Evolutionary conservation across 805 yeast genomes (phyloP).

Genomic region (Candida saitoana): DNA sequence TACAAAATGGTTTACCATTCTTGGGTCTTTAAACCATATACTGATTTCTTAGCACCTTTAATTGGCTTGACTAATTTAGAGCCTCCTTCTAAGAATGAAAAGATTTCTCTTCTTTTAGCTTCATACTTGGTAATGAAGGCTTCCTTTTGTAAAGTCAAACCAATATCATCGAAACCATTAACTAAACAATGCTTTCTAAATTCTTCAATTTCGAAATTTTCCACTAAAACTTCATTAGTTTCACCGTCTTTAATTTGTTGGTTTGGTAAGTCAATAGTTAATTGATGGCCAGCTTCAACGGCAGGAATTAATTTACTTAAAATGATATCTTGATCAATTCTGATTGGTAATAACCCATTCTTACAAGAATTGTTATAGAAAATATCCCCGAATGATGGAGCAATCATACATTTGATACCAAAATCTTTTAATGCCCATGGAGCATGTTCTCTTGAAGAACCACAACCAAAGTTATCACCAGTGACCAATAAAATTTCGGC

Average conservation of each 20-base stretch:
- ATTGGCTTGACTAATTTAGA: constrained; percentile 63
- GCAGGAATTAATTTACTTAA: constrained; percentile 68
- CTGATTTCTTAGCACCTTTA: constrained; percentile 63
- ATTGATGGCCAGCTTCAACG: constrained; percentile 66
- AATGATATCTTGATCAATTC: constrained; percentile 79
- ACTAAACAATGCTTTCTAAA: constrained; percentile 94
- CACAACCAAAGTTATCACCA: constrained; percentile 98
- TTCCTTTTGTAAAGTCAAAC: constrained; percentile 89
- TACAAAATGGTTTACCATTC: constrained; percentile 71
- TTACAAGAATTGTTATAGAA: constrained; percentile 96
- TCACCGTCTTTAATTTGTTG: constrained; percentile 78
- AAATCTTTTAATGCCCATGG: constrained; percentile 99
- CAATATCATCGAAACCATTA: constrained; percentile 96
- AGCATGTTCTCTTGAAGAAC: constrained; percentile 98
- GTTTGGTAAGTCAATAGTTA: constrained; percentile 80
- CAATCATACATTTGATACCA: constrained; percentile 92
- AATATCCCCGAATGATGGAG: constrained; percentile 97
- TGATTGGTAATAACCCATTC: constrained; percentile 90
- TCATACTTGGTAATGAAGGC: constrained; percentile 71
- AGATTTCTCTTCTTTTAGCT: constrained; percentile 66
- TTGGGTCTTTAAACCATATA: constrained; percentile 63
- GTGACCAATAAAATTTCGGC: constrained; percentile 85
- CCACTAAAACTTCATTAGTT: constrained; percentile 58
- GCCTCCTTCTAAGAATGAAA: constrained; percentile 92
- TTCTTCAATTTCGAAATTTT: constrained; percentile 78